Evolutionary conservation across 306 rosid species (phyloP), one percentile per base, ranked within the genome.

Genomic region (Inga laurina): DNA sequence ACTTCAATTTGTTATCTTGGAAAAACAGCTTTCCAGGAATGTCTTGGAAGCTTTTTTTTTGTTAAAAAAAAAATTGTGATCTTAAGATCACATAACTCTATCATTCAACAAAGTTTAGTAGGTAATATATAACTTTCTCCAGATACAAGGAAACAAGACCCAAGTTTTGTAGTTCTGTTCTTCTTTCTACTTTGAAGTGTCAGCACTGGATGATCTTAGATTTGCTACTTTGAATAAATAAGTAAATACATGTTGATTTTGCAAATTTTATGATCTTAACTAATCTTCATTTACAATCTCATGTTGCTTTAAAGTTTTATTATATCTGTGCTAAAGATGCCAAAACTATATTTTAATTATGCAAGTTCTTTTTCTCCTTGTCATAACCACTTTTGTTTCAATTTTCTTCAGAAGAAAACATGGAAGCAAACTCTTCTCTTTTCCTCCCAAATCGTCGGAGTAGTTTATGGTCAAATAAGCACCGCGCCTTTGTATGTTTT

Each of bases 401-500:
- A 64, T 66, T 45, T 84, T 84, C 49, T 81, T 57, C 90, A 89
- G 92, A 83, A 83, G 81, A 88, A 89, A 84, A 85, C 85, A 69
- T 93, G 94, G 97, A 92, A 82, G 84, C 89, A 90, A 67, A 87
- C 90, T 43, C 65, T 88, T 69, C 91, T 92, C 54, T 74, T 92
- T 44, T 92, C 97, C 37, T 92, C 91, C 86, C 98, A 93, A 87
- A 91, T 92, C 81, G 83, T 93, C 79, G 97, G 97, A 81, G 89
- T 93, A 46, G 88, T 91, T 80, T 93, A 89, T 83, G 97, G 98
- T 68, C 98, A 93, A 77, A 82, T 93, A 32, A 87, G 94, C 87
- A 89, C 94, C 30, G 93, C 98, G 45, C 98, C 98, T 46, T 82
- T 93, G 2, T 93, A 90, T 74, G 97, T 93, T 13, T 90, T 92